Evolutionary conservation across 352 stramenopile genomes (phyloP), one percentile per base, ranked within the genome.

Genomic region (Aphanomyces euteiches): DNA sequence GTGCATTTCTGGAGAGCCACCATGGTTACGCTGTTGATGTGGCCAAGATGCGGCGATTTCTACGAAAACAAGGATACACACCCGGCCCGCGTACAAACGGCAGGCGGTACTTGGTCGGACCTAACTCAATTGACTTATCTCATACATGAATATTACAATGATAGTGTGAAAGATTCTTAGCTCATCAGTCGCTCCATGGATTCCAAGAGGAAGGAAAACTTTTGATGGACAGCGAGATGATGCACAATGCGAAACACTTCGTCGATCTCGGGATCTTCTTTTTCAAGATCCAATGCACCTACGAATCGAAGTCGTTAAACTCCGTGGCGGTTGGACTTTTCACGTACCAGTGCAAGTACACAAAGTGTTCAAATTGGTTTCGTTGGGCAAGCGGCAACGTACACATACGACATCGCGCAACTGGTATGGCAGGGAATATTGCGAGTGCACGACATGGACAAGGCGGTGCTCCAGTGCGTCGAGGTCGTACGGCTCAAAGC

Each of bases 351-450:
- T 92, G 69, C 89, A 96, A 4, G 75, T 67, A 69, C 89, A 96
- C 63, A 93, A 90, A 56, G 86, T 74, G 7, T 77, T 78, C 77
- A 96, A 83, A 65, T 89, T 89, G 75, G 89, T 74, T 67, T 92
- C 85, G 37, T 78, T 80, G 5, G 90, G 85, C 5, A 95, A 76
- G 7, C 72, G 72, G 61, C 89, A 96, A 67, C 95, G 96, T 47
- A 63, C 43, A 76, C 90, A 97, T 47, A 87, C 81, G 21, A 96
- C 57, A 67, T 97, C 90, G 74, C 98, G 94, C 36, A 98, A 77
- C 74, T 98, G 93, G 73, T 97, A 98, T 43, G 92, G 87, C 45
- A 97, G 79, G 15, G 90, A 92, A 48, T 80, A 84, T 64, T 89
- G 81, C 40, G 81, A 79, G 45, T 98, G 80, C 12, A 96, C 79